phyloP scores from a whole-genome alignment of 179 eudicot species.

The Dionaea muscipula region DNA sequence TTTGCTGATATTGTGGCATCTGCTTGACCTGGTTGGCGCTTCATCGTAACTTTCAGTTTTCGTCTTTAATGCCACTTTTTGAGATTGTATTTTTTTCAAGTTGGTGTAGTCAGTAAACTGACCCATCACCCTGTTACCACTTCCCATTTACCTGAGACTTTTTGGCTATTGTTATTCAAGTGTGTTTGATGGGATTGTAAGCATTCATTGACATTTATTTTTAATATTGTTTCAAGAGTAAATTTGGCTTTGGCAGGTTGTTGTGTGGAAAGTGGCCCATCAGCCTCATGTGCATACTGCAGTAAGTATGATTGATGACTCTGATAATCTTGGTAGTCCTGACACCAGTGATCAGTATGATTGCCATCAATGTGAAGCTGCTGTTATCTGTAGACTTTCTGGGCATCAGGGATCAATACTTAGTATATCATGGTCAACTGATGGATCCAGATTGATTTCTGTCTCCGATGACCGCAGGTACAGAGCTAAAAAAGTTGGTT shows the following conservation, averaged over 20 bases:
- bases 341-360: slow-evolving; percentile 10
- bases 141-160: no score
- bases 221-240: not conserved
- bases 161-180: no score
- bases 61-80: no score
- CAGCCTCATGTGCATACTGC: slow-evolving; percentile 9
- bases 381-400: slow-evolving; percentile 49
- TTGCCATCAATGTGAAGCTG: slow-evolving; percentile 34
- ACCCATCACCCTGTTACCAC: no score
- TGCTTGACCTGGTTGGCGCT: no score
- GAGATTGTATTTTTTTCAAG: no score
- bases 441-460: slow-evolving; percentile 68
- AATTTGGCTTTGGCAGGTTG: slow-evolving; percentile 40
- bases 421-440: slow-evolving; percentile 65
- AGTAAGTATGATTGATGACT: slow-evolving; percentile 17
- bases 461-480: slow-evolving; percentile 99
- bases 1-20: no score
- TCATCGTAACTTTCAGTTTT: no score
- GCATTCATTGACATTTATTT: no score
- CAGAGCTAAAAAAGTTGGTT: slow-evolving; percentile 8
- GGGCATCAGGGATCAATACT: slow-evolving; percentile 98
- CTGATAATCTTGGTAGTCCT: slow-evolving; percentile 2
- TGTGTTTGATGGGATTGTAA: no score
- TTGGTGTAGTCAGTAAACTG: no score
- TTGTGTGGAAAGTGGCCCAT: slow-evolving; percentile 65